Base-by-base conservation (phyloP, 2,329 filamentous ascomycete species). In the Colletotrichum australisinense region DNA sequence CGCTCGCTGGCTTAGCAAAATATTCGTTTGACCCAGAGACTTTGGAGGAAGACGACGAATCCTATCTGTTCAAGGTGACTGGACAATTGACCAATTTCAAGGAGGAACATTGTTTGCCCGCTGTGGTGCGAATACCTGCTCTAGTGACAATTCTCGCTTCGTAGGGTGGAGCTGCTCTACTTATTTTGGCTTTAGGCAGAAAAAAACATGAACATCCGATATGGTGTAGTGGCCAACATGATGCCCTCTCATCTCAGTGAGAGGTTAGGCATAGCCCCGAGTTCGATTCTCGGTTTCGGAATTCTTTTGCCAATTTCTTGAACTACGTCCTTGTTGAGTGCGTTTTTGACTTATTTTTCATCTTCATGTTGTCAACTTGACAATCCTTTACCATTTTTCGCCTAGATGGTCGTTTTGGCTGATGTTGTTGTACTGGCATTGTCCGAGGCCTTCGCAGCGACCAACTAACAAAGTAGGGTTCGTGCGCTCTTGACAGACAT, bases 211-310 rank as follows among this genome's bases (percentile, higher is more conserved):
- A 19, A 46, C 5, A 32, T 63, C 65, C 69, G 65, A 69, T 69
- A 72, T 72, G 69, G 69, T 72, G 69, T 72, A 72, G 69, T 72
- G 69, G 65, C 65, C 65, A 72, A 72, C 65, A 69, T 69, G 69
- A 72, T 72, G 65, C 69, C 65, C 69, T 72, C 69, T 72, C 69
- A 69, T 35, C 1, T 12, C 0, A 0, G 0, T 46, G 69, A 46
- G 64, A 68, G 58, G 69, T 46, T 68, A 72, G 64, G 69, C 64
- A 72, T 69, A 72, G 69, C 64, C 64, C 69, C 69, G 64, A 72
- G 64, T 69, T 72, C 69, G 69, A 72, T 72, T 72, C 69, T 72
- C 69, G 69, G 69, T 69, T 72, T 69, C 69, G 69, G 69, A 69
- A 72, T 28, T 1, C 2, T 30, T n/a, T 4, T 22, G 2, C 5